Percentiles rank a stretch among this genome's conserved stretches.
Conservation (phyloP, 805 yeast genomes). For the Maudiozyma turicensis region DNA sequence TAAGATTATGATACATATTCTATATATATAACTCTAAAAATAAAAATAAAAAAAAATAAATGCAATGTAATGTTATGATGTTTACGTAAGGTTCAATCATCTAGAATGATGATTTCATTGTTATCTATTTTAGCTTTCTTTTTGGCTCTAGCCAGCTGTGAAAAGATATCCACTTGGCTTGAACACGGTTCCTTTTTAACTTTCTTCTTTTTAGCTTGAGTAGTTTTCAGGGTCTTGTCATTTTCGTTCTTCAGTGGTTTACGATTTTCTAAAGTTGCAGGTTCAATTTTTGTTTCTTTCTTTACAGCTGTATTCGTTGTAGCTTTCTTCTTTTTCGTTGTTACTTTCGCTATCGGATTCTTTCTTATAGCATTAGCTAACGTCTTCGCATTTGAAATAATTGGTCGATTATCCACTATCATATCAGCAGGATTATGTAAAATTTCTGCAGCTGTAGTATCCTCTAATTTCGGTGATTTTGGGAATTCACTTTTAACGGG, state of each 20-base stretch:
- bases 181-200: slow-evolving; percentile 16
- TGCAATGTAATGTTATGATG: background rate
- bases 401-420: slow-evolving; percentile 24
- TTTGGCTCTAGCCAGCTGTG: slow-evolving; percentile 24
- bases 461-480: slow-evolving; percentile 2
- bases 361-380: slow-evolving; percentile 21
- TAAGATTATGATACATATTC: slow-evolving; percentile 21
- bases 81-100: slow-evolving; percentile 5
- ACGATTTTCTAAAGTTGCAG: background rate
- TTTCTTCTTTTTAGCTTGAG: slow-evolving; percentile 1
- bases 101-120: slow-evolving; percentile 25
- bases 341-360: background rate
- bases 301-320: background rate
- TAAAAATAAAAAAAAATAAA: background rate
- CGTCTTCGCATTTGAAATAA: slow-evolving; percentile 23
- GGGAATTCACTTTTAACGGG: background rate
- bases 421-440: slow-evolving; percentile 24
- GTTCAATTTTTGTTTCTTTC: background rate
- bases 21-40: background rate
- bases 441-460: slow-evolving; percentile 28
- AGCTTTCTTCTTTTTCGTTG: background rate
- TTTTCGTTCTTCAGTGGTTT: background rate
- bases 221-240: background rate
- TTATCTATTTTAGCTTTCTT: slow-evolving; percentile 21
- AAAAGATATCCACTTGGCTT: slow-evolving; percentile 24